A percentile compares a stretch with the other conserved stretches of the same genome.
phyloP scores from a whole-genome alignment of 2,329 filamentous ascomycete species.

The Epichloe elymi region DNA sequence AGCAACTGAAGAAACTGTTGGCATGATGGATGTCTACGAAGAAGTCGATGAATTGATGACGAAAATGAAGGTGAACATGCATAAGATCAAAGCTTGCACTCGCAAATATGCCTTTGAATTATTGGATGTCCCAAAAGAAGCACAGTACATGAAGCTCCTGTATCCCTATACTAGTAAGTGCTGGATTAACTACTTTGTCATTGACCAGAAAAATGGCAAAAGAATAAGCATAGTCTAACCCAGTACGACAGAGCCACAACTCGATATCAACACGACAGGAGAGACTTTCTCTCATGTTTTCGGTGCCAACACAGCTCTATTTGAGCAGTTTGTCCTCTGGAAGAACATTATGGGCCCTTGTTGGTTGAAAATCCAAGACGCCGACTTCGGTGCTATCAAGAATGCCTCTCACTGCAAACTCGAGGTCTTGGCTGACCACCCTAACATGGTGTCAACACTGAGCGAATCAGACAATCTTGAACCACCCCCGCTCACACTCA shows the following conservation, averaged over 20 bases:
- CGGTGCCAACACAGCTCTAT: slow-evolving; percentile 82
- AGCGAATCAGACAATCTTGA: slow-evolving; percentile 72
- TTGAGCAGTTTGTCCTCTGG: slow-evolving; percentile 97
- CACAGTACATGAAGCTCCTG: slow-evolving; percentile 85
- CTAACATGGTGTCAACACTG: slow-evolving; percentile 58
- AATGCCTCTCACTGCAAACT: slow-evolving; percentile 97
- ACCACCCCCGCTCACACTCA: slow-evolving; percentile 78
- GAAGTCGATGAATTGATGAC: slow-evolving; percentile 86
- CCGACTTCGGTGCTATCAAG: slow-evolving; percentile 71
- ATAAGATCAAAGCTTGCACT: slow-evolving; percentile 84
- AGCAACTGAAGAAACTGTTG: slow-evolving; percentile 64
- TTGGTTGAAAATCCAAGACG: slow-evolving; percentile 83
- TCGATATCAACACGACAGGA: slow-evolving; percentile 60
- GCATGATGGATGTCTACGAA: slow-evolving; percentile 78
- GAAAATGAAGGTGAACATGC: slow-evolving; percentile 69
- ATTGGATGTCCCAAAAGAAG: slow-evolving; percentile 72
- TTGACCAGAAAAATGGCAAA: background rate
- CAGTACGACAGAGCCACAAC: slow-evolving; percentile 38
- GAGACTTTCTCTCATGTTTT: slow-evolving; percentile 93
- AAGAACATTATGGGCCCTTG: slow-evolving; percentile 99
- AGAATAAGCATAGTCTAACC: slow-evolving; percentile 8
- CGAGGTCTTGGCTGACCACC: slow-evolving; percentile 70
- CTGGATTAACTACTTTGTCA: background rate
- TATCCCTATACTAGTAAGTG: slow-evolving; percentile 72
- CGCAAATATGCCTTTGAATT: slow-evolving; percentile 96